Base-by-base conservation (phyloP, 495 filamentous ascomycete species). In the Rhizodiscina lignyota region DNA sequence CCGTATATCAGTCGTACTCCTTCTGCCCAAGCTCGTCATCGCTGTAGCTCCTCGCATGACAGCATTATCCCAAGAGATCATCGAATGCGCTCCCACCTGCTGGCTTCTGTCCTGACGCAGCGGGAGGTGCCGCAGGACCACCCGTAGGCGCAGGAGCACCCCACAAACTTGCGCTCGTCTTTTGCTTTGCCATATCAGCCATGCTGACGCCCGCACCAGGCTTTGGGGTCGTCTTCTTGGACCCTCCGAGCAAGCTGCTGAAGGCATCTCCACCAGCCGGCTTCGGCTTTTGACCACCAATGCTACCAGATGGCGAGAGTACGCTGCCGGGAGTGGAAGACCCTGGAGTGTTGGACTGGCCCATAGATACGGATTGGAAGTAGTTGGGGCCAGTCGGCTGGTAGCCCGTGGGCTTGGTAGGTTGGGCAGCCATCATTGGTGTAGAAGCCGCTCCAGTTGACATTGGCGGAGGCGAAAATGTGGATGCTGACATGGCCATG, bases 121-220 rank as follows among this genome's bases (percentile, higher is more conserved):
- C 33, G 4, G 40, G 32, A 16, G 51, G 38, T 32, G 54, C 26
- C 19, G 63, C 48, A 4, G 58, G 54, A 2, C 63, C 46, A 28
- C 64, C 45, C 22, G 72, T 61, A 3, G 69, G 63, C 13, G 51
- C 41, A 36, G 42, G 29, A 11, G 77, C 67, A 6, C 89, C 89
- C 85, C 91, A 97, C 45, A 97, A 82, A 2, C 86, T 85, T 2
- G 83, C 83, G 52, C 74, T 85, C 26, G 83, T 83, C 63, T 93
- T 94, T 55, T 94, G 81, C 63, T 93, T 93, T 29, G 84, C 87
- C 61, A 97, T 79, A 51, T 86, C 82, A 16, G 83, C 84, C 43
- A 97, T 63, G 40, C 75, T 80, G 30, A 72, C 71, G 5, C 83
- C 79, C n/a, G n/a, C n/a, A n/a, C n/a, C n/a, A 6, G 24, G 24